A percentile compares a stretch with the other conserved stretches of the same genome.
Conservation (phyloP, 2,329 filamentous ascomycete genomes). For the Cladosporium sp. region DNA sequence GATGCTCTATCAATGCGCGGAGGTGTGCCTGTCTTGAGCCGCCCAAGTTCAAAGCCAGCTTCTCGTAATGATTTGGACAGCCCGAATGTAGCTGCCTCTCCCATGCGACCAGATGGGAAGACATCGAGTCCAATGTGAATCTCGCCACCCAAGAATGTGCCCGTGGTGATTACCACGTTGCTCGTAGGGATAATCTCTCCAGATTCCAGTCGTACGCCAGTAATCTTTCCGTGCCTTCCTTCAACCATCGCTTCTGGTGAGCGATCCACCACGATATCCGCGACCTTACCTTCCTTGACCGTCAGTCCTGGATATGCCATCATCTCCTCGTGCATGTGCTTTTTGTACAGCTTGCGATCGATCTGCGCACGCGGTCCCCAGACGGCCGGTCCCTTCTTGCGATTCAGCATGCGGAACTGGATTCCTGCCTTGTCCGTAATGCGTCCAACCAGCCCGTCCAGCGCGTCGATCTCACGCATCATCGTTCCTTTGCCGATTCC, state of each 20-base stretch:
- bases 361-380: constrained; percentile 98
- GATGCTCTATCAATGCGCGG: constrained; percentile 77
- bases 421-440: constrained; percentile 91
- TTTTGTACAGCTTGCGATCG: constrained; percentile 82
- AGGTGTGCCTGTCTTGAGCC: constrained; percentile 93
- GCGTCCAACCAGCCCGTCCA: constrained; percentile 83
- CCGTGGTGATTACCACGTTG: constrained; percentile 89
- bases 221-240: constrained; percentile 65
- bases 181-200: constrained; percentile 77
- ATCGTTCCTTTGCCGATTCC: constrained; percentile 99
- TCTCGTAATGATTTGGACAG: constrained; percentile 85
- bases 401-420: constrained; percentile 88
- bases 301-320: constrained; percentile 71
- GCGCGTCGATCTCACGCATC: constrained; percentile 87
- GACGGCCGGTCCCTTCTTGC: constrained; percentile 86
- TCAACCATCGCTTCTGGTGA: constrained; percentile 43
- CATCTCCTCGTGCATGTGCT: constrained; percentile 86
- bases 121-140: constrained; percentile 85
- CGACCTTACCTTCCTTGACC: constrained; percentile 80
- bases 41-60: constrained; percentile 82
- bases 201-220: constrained; percentile 79
- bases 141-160: constrained; percentile 90
- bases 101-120: constrained; percentile 85
- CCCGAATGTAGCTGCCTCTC: constrained; percentile 87
- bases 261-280: constrained; percentile 76